These are phyloP conservation scores for Berberis vulgaris DNA, from an alignment of 164 flowering plant genomes.

Conservation along the genomic window DNA sequence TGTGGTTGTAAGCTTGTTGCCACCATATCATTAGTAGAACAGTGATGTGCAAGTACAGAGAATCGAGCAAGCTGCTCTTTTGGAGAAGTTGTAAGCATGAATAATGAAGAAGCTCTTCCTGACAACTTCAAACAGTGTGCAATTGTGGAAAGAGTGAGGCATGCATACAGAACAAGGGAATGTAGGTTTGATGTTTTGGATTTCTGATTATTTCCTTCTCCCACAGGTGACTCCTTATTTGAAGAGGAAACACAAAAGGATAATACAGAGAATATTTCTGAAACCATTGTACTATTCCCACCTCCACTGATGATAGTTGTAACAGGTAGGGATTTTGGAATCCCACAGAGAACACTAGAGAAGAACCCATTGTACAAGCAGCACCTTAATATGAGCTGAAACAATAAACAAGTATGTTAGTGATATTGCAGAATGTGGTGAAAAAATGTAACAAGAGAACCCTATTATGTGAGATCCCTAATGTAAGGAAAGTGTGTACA, in stretches of 20 bases:
- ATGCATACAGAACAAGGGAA: constrained; percentile 49
- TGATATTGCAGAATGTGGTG: neutral
- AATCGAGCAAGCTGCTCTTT: constrained; percentile 74
- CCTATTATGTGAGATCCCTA: neutral
- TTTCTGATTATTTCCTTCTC: constrained; percentile 39
- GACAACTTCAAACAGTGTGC: constrained; percentile 67
- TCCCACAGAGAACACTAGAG: constrained; percentile 63
- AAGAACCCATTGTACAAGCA: constrained; percentile 47
- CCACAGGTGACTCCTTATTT: constrained; percentile 40
- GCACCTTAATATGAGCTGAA: constrained; percentile 76
- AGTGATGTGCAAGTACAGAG: constrained; percentile 56
- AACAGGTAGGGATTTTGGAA: constrained; percentile 67
- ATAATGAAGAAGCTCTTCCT: constrained; percentile 69
- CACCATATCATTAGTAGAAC: constrained; percentile 52
- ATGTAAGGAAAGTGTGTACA: too few species aligned
- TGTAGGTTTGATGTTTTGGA: constrained; percentile 42
- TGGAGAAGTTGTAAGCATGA: constrained; percentile 65
- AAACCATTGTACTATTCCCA: constrained; percentile 71
- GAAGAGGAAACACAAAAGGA: constrained; percentile 43
- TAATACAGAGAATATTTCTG: constrained; percentile 71
- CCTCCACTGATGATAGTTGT: constrained; percentile 78
- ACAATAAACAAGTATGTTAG: constrained; percentile 9
- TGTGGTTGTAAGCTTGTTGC: constrained; percentile 44
- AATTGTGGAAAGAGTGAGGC: constrained; percentile 64
- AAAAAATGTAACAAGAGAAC: neutral